Conservation (phyloP, 768 basidiomycete genomes). For the Serpula lacrymans region DNA sequence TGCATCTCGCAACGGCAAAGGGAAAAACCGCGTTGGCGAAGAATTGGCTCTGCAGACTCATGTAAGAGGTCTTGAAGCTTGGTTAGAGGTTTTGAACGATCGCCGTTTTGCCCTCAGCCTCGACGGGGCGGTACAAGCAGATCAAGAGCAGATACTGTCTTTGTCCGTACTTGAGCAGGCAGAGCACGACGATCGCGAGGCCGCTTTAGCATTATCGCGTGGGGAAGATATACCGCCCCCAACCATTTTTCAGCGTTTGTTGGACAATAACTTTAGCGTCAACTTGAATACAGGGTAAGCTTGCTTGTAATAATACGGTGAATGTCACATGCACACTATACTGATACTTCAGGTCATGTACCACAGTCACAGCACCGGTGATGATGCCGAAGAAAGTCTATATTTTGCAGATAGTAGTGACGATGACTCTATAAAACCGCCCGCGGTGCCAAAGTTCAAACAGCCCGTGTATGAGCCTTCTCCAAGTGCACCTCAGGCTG, state of each 20-base stretch:
- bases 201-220: constrained; percentile 35
- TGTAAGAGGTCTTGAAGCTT: constrained; percentile 28
- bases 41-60: constrained; percentile 44
- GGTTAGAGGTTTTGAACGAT: constrained; percentile 33
- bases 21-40: constrained; percentile 39
- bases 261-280: too few relatives aligned
- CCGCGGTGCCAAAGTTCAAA: too few relatives aligned
- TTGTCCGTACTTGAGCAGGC: constrained; percentile 32
- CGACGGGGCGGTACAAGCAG: constrained; percentile 36
- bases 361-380: too few relatives aligned
- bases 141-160: constrained; percentile 29
- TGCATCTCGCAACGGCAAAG: constrained; percentile 33
- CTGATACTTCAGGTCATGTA: too few relatives aligned
- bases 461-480: too few relatives aligned
- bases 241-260: constrained; percentile 13
- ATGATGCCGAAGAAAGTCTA: too few relatives aligned
- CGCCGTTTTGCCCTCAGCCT: constrained; percentile 40
- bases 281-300: too few relatives aligned
- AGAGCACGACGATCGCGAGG: constrained; percentile 38
- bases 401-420: too few relatives aligned
- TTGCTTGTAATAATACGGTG: too few relatives aligned
- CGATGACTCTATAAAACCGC: too few relatives aligned
- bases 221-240: constrained; percentile 20
- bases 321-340: too few relatives aligned
- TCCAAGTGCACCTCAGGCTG: too few relatives aligned